Base-by-base conservation (phyloP, 805 yeast species). In the Wickerhamiella brachini region DNA sequence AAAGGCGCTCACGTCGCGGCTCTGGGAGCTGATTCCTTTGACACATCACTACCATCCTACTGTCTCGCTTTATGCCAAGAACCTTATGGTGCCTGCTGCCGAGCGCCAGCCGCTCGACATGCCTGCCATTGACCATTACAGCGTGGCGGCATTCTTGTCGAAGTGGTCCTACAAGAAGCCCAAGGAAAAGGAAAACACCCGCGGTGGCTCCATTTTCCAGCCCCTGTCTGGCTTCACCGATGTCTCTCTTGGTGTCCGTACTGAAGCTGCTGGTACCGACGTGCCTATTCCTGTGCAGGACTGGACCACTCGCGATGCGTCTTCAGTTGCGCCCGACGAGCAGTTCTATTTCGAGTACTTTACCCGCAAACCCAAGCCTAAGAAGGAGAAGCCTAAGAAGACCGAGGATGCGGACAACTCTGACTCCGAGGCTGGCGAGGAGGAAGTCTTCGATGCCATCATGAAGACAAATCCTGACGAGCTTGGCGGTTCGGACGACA, bases 191-290 rank as follows among this genome's bases (percentile, higher is more conserved):
- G 73, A 80, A 18, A 65, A 71, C 34, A 70, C 81, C n/a, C 81
- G 84, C 64, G 97, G 97, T 61, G 73, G 83, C 3, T 87, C 97
- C 44, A 89, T 93, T 64, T 93, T 93, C 97, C 98, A 93, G 72
- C 97, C 98, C 48, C 73, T 93, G 57, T 88, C 94, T 45, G 97
- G 96, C 56, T 63, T 51, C 31, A 58, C 61, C 2, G 66, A 62
- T 49, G 57, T 62, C 18, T 57, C 57, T 12, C 52, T 66, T 9
- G 58, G 68, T 13, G 56, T 66, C 13, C 55, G 62, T 9, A 61
- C 63, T 9, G 62, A 63, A 48, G 63, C 56, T 1, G 78, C 86
- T n/a, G 58, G 51, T 20, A 65, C 65, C 3, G 76, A 72, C n/a
- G 63, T 75, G 13, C 95, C 97, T 1, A 94, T 78, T 3, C 88